Evolutionary conservation across 805 yeast species (phyloP), one percentile per base, ranked within the genome.

Genomic region (Saccharomycopsis sp.): DNA sequence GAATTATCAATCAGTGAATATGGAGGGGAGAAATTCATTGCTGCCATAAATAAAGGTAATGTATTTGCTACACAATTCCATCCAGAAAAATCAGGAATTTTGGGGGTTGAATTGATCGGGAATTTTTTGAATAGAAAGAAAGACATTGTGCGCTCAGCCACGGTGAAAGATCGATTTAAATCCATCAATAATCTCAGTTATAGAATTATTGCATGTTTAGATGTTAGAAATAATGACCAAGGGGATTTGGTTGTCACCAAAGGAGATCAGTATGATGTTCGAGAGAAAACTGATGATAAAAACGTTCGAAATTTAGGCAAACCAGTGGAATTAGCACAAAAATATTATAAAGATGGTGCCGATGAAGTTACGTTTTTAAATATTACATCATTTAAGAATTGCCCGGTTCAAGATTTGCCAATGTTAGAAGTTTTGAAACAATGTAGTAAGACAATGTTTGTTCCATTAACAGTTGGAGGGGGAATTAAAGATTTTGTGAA

Each of bases 191-290:
- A 97, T 0, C 70, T 93, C 23, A 81, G 97, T 1, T 75, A 90
- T 60, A 79, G 99, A 63, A 77, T 94, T 19, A 88, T 93, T 64
- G 98, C 98, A 0, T 93, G 99, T 62, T 65, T 93, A 36, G 99
- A 93, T 59, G 98, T 93, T n/a, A 78, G 99, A 56, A 72, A 95
- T 4, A 93, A 93, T 59, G 98, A 93, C 58, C 70, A 69, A 31
- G 99, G 98, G 26, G 98, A 93, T 60, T 72, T 93, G 54, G 98
- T 93, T 1, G 99, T 93, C 22, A 93, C 99, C 0, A 93, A 93
- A 64, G 99, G 99, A 46, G 99, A 93, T 59, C 98, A 93, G 62
- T 93, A 93, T 60, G 96, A 93, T 63, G 99, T 93, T 1, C 77
- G 98, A 53, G 97, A 89, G 57, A 81, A 81, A 55, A 16, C 27